Base-by-base conservation (phyloP, 345 rosid genomes). In the rapeseed (Brassica napus) region DNA sequence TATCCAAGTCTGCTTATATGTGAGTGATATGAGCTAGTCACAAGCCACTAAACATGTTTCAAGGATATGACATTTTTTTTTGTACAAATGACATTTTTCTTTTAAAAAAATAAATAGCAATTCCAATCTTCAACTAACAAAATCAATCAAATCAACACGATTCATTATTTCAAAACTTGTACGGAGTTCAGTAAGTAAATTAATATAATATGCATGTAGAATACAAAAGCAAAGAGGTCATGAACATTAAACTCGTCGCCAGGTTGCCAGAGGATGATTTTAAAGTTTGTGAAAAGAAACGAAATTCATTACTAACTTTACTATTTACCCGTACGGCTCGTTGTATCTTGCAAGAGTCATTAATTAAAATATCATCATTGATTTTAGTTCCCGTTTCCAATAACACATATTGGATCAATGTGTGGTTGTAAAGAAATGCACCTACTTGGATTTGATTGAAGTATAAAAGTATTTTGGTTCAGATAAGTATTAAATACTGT, bases 351-450 rank as follows among this genome's bases (percentile, higher is more conserved):
- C 44, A 76, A 76, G 24, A 76, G 59, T 42, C 79, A 76, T 59
- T 58, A 58, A 42, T 8, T 65, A 59, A 59, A 57, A 23, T 74
- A 35, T 74, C 78, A 65, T 74, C 78, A 74, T 65, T 74, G 78
- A n/a, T 65, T 69, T 65, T 54, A 65, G 26, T 16, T 65, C 69
- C 28, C 1, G 12, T 31, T 74, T 65, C 64, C 64, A 32, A 65
- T 62, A 65, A 52, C 37, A 8, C 52, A 0, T 35, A 23, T 67
- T 39, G 18, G 34, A 42, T 11, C 21, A 34, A 65, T 34, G 69
- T 32, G 69, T 65, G 49, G 26, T 16, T 65, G 49, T 34, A 65
- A 8, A 16, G 2, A 34, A 16, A 65, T 10, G 0, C 42, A 15
- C 2, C 5, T 62, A 28, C 2, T 63, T 11, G 52, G 14, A 44